Percentiles rank a stretch among this genome's conserved stretches.
These are phyloP conservation scores for Dryas octopetala DNA, from an alignment of 306 rosid species.

Conservation along the genomic window DNA sequence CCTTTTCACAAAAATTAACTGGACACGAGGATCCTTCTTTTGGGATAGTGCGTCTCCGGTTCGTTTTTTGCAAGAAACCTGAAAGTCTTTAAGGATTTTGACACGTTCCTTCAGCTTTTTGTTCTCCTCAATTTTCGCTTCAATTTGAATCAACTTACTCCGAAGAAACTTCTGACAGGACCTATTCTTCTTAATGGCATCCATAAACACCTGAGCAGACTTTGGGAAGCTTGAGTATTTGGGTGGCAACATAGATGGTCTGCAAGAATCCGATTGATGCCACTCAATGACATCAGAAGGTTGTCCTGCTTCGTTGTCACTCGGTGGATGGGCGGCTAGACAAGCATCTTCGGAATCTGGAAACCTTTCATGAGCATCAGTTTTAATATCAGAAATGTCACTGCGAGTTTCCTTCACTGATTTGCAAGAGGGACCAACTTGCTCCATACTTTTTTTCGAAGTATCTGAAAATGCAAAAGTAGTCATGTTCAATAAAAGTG, in stretches of 20 bases:
- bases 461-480: constrained; percentile 31
- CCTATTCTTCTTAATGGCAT: constrained; percentile 79
- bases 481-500: constrained; percentile 5
- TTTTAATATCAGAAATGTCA: constrained; percentile 22
- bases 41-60: constrained; percentile 68
- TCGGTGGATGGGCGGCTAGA: constrained; percentile 15
- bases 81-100: constrained; percentile 79
- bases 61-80: constrained; percentile 60
- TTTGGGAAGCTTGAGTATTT: constrained; percentile 56
- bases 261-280: constrained; percentile 32
- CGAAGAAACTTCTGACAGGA: constrained; percentile 60
- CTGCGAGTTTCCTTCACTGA: constrained; percentile 32
- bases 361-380: constrained; percentile 30
- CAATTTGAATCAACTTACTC: constrained; percentile 60
- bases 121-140: constrained; percentile 85
- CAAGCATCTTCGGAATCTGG: constrained; percentile 27
- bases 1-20: constrained; percentile 61
- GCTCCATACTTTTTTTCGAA: constrained; percentile 24
- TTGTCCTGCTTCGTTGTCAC: constrained; percentile 28
- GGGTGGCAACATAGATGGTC: constrained; percentile 31
- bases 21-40: constrained; percentile 69
- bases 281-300: constrained; percentile 25
- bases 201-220: constrained; percentile 60
- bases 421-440: constrained; percentile 30
- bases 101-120: constrained; percentile 50